Conservation (phyloP, 164 flowering plant species). For the Platanus orientalis region DNA sequence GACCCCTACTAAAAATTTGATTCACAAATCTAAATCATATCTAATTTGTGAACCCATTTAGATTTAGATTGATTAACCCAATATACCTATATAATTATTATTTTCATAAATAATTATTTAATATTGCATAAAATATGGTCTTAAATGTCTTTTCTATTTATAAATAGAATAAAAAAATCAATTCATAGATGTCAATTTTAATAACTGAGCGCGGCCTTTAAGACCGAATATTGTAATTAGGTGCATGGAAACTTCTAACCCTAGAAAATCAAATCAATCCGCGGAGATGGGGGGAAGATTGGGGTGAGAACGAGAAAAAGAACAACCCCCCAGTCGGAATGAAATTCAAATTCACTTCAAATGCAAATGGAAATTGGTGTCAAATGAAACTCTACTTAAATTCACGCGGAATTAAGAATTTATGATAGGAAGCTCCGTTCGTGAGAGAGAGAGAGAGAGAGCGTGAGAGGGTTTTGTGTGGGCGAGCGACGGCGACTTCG, state of each 20-base stretch:
- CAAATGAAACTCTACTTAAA: slow-evolving; percentile 17
- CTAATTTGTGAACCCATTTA: no score
- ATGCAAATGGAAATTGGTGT: slow-evolving; percentile 8
- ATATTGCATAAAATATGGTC: no score
- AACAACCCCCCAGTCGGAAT: slow-evolving; percentile 45
- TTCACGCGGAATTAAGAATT: slow-evolving; percentile 15
- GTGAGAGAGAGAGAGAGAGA: background rate
- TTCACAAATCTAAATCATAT: no score
- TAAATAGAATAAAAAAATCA: no score
- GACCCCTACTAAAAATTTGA: no score
- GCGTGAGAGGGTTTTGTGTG: background rate
- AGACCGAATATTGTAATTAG: background rate
- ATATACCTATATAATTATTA: no score
- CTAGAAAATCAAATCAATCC: slow-evolving; percentile 7
- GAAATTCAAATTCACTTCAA: slow-evolving; percentile 42
- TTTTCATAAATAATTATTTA: no score
- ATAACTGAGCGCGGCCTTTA: background rate
- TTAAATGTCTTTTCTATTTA: no score
- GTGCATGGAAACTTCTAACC: background rate
- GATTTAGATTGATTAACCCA: no score
- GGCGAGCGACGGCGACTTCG: slow-evolving; percentile 9
- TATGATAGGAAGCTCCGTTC: background rate
- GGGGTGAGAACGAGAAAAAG: slow-evolving; percentile 15
- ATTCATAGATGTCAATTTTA: background rate
- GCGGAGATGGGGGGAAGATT: slow-evolving; percentile 10